These are phyloP conservation scores for Uronychia setigera DNA, from an alignment of 73 alveolate genomes.

Conservation along the genomic window DNA sequence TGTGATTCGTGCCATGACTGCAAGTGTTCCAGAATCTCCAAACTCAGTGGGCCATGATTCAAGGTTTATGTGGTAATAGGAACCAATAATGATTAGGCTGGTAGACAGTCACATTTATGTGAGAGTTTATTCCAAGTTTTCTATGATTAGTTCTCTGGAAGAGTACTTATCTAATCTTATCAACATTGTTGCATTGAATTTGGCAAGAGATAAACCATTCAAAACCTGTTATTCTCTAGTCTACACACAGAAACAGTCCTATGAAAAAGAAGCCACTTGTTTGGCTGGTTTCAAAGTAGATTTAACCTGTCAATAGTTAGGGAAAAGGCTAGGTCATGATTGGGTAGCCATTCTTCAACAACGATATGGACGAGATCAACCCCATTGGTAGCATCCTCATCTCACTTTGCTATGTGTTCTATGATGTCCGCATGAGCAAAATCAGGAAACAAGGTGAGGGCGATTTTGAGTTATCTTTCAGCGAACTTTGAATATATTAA, in stretches of 20 bases:
- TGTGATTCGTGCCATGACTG: slow-evolving; percentile 21
- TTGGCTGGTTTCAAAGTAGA: slow-evolving; percentile 36
- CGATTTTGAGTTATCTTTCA: not conserved
- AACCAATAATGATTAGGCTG: not conserved
- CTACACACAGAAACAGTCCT: not conserved
- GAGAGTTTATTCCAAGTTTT: slow-evolving; percentile 19
- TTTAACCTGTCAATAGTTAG: not conserved
- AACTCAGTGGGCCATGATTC: slow-evolving; percentile 15
- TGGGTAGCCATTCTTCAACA: slow-evolving; percentile 44
- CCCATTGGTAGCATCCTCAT: slow-evolving; percentile 41
- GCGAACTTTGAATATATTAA: slow-evolving; percentile 30
- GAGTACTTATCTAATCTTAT: slow-evolving; percentile 21
- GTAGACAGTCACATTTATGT: slow-evolving; percentile 30
- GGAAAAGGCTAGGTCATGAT: slow-evolving; percentile 31
- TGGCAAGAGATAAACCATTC: slow-evolving; percentile 23
- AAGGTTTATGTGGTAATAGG: slow-evolving; percentile 42
- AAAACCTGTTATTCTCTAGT: slow-evolving; percentile 33
- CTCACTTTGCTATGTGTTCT: slow-evolving; percentile 31
- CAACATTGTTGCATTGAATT: slow-evolving; percentile 17
- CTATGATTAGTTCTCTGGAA: slow-evolving; percentile 28
- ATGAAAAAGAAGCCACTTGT: slow-evolving; percentile 29
- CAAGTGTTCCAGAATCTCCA: slow-evolving; percentile 28
- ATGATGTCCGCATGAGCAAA: slow-evolving; percentile 39
- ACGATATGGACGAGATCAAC: slow-evolving; percentile 40
- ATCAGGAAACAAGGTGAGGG: slow-evolving; percentile 15